Percentiles rank a stretch among this genome's conserved stretches.
Evolutionary conservation across 1,139 yeast species (phyloP).

Genomic region (Lodderomyces elongisporus): DNA sequence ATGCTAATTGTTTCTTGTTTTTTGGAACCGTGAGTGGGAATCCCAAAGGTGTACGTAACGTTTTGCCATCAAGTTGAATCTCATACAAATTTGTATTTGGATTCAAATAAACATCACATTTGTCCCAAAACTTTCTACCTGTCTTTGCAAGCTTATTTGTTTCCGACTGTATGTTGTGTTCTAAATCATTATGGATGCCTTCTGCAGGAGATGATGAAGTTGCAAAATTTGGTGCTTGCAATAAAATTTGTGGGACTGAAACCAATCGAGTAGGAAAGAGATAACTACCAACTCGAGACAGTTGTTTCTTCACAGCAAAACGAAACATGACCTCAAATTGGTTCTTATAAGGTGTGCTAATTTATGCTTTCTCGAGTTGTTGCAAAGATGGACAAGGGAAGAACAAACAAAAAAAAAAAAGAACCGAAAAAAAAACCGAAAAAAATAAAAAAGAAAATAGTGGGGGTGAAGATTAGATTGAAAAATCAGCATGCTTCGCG

Average conservation of each 20-base stretch:
- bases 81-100: constrained; percentile 30
- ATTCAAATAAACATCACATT: constrained; percentile 48
- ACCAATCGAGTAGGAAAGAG: constrained; percentile 1
- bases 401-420: too few relatives aligned
- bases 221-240: too few relatives aligned
- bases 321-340: too few relatives aligned
- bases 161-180: constrained; percentile 52
- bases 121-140: constrained; percentile 78
- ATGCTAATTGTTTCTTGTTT: constrained; percentile 59
- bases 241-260: constrained; percentile 1
- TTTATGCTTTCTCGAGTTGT: too few relatives aligned
- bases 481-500: too few relatives aligned
- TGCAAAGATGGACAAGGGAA: too few relatives aligned
- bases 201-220: constrained; percentile 15
- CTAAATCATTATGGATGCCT: too few relatives aligned
- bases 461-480: too few relatives aligned
- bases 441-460: constrained; percentile 1
- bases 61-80: constrained; percentile 66
- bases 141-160: constrained; percentile 71
- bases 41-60: constrained; percentile 84
- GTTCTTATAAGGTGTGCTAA: too few relatives aligned
- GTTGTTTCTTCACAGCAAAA: too few relatives aligned
- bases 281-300: too few relatives aligned
- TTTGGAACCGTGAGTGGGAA: constrained; percentile 61
- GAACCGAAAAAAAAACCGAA: too few relatives aligned